Evolutionary conservation across 441 rosid species (phyloP).

Genomic region (Rhodomyrtus psidioides): DNA sequence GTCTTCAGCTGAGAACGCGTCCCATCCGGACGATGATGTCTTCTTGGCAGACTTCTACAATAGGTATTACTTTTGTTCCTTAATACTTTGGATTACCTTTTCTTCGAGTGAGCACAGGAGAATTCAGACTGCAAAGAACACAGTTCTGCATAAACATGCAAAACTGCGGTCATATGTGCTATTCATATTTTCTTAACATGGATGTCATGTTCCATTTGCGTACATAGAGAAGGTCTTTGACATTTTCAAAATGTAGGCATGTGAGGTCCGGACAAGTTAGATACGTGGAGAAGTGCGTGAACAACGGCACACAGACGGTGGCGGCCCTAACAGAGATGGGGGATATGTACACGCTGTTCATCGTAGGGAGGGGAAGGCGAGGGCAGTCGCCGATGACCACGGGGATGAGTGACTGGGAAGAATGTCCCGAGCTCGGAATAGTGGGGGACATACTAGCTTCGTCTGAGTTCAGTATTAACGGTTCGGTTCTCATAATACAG

Average conservation of each 20-base stretch:
- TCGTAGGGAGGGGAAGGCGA: slow-evolving; percentile 64
- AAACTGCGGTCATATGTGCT: not conserved
- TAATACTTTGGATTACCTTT: not conserved
- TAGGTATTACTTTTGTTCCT: slow-evolving; percentile 19
- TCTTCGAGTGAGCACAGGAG: not conserved
- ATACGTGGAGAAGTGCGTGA: slow-evolving; percentile 49
- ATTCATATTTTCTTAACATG: not conserved
- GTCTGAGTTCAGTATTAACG: slow-evolving; percentile 39
- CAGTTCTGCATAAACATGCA: not conserved
- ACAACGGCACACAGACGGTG: slow-evolving; percentile 35
- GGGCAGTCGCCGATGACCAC: slow-evolving; percentile 40
- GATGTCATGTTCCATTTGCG: not conserved
- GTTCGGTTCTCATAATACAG: slow-evolving; percentile 66
- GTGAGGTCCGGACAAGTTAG: slow-evolving; percentile 49
- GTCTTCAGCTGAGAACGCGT: slow-evolving; percentile 28
- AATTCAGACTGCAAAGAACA: not conserved
- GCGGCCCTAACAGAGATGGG: slow-evolving; percentile 36
- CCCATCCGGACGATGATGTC: slow-evolving; percentile 30
- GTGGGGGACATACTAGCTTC: slow-evolving; percentile 77
- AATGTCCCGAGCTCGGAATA: slow-evolving; percentile 71
- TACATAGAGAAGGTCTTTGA: not conserved
- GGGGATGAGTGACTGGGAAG: slow-evolving; percentile 80
- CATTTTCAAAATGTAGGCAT: slow-evolving; percentile 20
- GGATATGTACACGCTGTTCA: slow-evolving; percentile 48
- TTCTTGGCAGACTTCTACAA: slow-evolving; percentile 47